Conservation (phyloP, 352 stramenopile genomes). For the Pythium pyrilobum region DNA sequence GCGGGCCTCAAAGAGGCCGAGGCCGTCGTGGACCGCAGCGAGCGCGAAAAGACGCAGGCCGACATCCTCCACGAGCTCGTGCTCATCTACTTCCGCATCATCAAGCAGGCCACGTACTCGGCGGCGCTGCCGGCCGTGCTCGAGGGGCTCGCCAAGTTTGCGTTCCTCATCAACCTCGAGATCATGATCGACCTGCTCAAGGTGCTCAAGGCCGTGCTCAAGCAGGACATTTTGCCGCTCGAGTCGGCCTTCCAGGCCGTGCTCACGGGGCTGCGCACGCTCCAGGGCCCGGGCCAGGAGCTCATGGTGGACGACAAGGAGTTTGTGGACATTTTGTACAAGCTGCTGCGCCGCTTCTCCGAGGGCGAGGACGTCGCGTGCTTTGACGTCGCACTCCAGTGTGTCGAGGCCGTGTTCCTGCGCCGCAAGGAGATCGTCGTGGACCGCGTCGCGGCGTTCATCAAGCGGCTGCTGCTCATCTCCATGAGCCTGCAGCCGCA, state of each 20-base stretch:
- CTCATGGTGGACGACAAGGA: constrained; percentile 96
- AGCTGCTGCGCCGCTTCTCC: constrained; percentile 68
- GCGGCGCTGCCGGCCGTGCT: constrained; percentile 90
- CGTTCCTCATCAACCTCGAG: constrained; percentile 97
- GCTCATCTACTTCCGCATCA: constrained; percentile 95
- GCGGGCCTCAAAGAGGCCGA: constrained; percentile 93
- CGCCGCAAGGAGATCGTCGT: constrained; percentile 94
- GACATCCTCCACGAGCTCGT: constrained; percentile 94
- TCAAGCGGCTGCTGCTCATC: constrained; percentile 91
- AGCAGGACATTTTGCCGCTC: constrained; percentile 67
- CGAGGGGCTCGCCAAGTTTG: constrained; percentile 93
- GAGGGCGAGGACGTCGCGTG: constrained; percentile 57
- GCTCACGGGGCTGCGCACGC: constrained; percentile 89
- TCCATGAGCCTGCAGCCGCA: constrained; percentile 81
- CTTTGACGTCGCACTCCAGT: constrained; percentile 80
- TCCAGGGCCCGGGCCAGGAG: constrained; percentile 92
- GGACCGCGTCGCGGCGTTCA: constrained; percentile 92
- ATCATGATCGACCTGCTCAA: constrained; percentile 96
- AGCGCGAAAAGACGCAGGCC: constrained; percentile 92
- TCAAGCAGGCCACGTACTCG: constrained; percentile 90
- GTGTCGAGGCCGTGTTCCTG: constrained; percentile 91
- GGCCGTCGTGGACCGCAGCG: constrained; percentile 89
- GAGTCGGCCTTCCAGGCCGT: constrained; percentile 76
- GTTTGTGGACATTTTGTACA: constrained; percentile 95
- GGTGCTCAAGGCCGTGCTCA: constrained; percentile 92